Conservation (phyloP, 2,329 filamentous ascomycete species). For the Diaporthe vaccinii region DNA sequence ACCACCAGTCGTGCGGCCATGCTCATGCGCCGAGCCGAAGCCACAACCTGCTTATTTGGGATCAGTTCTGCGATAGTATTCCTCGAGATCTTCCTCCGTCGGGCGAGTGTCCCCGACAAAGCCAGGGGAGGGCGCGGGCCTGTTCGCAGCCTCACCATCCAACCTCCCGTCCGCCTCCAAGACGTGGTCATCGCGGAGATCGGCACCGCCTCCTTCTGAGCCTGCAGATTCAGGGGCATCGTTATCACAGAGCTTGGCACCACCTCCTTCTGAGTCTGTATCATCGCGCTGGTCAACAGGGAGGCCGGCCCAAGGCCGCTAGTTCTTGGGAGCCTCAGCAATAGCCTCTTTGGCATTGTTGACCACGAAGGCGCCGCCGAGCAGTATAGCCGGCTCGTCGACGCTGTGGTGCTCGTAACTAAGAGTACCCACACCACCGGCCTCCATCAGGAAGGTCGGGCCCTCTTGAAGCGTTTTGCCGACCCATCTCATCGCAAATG, state of each 20-base stretch:
- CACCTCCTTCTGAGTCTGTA: neutral
- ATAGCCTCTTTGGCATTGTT: constrained; percentile 49
- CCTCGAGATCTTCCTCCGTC: neutral
- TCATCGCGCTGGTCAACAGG: neutral
- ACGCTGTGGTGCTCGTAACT: constrained; percentile 85
- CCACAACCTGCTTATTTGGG: too few relatives aligned
- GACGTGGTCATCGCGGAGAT: neutral
- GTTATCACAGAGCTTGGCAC: neutral
- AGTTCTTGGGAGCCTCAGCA: constrained; percentile 43
- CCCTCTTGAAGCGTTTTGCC: constrained; percentile 80
- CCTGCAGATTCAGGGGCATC: neutral
- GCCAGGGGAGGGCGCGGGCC: neutral
- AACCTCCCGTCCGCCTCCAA: neutral
- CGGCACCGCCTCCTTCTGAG: neutral
- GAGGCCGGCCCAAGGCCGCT: neutral
- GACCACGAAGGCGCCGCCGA: constrained; percentile 79
- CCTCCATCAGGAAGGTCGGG: constrained; percentile 86
- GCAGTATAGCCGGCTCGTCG: constrained; percentile 82
- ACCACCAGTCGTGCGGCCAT: neutral
- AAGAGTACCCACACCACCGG: constrained; percentile 85
- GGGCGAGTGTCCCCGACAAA: neutral
- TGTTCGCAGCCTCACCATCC: neutral
- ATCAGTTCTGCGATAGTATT: neutral
- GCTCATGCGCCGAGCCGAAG: neutral
- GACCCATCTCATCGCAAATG: constrained; percentile 90